phyloP scores from a whole-genome alignment of 768 basidiomycete genomes.

The Hemileccinum rubropunctum region DNA sequence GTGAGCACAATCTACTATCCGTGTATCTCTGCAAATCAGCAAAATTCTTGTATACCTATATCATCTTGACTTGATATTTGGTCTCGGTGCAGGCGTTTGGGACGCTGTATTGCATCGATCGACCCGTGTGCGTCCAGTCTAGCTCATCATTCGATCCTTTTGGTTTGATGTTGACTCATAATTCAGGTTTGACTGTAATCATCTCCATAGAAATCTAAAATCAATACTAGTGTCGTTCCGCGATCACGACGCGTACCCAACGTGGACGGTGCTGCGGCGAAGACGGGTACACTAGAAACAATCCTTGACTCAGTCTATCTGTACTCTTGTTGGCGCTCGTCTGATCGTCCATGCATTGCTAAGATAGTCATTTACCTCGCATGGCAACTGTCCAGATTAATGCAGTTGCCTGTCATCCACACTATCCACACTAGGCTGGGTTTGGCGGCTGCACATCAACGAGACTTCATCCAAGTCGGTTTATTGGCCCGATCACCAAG shows the following conservation, averaged over 20 bases:
- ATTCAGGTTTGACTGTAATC: neutral
- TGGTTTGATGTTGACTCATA: neutral
- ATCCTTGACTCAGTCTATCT: conserved; percentile 6
- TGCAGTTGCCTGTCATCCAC: no score
- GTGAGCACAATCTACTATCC: conserved; percentile 10
- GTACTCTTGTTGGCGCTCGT: conserved; percentile 7
- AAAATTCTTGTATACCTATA: conserved; percentile 15
- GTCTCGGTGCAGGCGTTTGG: neutral
- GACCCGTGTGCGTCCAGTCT: conserved; percentile 16
- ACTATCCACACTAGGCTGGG: no score
- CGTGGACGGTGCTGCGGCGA: neutral
- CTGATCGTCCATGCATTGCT: conserved; percentile 7
- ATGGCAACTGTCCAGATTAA: neutral
- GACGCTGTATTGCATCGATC: conserved; percentile 2
- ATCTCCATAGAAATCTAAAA: conserved; percentile 3
- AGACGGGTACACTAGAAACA: conserved; percentile 6
- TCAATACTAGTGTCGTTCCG: neutral
- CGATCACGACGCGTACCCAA: neutral
- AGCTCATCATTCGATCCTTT: neutral
- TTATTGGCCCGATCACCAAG: no score
- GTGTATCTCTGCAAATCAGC: conserved; percentile 15
- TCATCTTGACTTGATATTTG: conserved; percentile 3
- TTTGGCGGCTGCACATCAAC: no score
- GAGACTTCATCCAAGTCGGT: no score
- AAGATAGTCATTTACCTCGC: conserved; percentile 11